Evolutionary conservation across 805 yeast species (phyloP), one percentile per base, ranked within the genome.

Genomic region (Pichia membranifaciens): DNA sequence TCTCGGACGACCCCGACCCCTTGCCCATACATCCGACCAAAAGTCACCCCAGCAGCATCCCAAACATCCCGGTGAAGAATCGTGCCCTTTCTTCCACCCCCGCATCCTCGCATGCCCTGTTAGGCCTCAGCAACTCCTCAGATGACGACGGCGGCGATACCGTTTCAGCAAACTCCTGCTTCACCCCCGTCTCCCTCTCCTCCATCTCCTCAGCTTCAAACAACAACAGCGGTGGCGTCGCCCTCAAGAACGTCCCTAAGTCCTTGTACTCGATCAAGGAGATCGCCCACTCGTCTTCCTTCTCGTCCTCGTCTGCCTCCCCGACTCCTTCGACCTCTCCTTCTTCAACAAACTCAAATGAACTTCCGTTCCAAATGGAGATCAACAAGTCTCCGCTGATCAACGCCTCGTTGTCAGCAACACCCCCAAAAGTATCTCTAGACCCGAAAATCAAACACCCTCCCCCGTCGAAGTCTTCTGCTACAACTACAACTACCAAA

Each of bases 381-480:
- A 20, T 55, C 54, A 3, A 45, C 45, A 17, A 41, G 51, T 3
- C 52, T 57, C 34, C 57, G 55, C 36, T 51, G 44, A 10, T 18
- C 22, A 13, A 10, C 29, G 29, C 29, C 18, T 18, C 17, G 20
- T 35, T 40, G 59, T 37, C 55, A 16, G 4, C 15, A 6, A 5
- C 57, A 43, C 65, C 67, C 13, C 59, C 63, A 33, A 51, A 53
- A 37, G 75, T 71, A 51, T 56, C 61, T 29, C 65, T 62, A 3
- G 61, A 56, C 52, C 67, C 29, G 25, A 44, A 41, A 18, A 20
- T 23, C n/a, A 35, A 51, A 5, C 53, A 39, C 4, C 32, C 40
- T 18, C 43, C 44, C 34, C 38, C 41, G 36, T 20, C 37, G 18
- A 5, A 7, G 7, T 25, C n/a, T n/a, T n/a, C n/a, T n/a, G 40